These are phyloP conservation scores for Boletus rex-veris DNA, from an alignment of 768 basidiomycete genomes.

Conservation along the genomic window DNA sequence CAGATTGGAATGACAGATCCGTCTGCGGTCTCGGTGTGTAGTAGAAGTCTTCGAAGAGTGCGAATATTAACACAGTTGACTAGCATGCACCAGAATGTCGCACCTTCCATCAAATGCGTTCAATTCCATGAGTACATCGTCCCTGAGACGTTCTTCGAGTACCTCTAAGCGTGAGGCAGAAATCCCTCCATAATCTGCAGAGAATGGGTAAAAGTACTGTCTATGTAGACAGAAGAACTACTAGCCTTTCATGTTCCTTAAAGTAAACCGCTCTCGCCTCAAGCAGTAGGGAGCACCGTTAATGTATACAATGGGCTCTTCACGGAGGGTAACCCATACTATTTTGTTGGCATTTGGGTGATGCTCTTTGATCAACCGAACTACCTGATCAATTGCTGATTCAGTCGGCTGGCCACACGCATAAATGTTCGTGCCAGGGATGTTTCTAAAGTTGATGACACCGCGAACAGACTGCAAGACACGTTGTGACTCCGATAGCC, in stretches of 20 bases:
- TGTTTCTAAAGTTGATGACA: conserved; percentile 91
- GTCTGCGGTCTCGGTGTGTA: conserved; percentile 86
- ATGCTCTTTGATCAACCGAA: conserved; percentile 55
- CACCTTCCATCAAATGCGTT: conserved; percentile 80
- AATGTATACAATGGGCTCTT: conserved; percentile 88
- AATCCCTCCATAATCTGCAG: conserved; percentile 91
- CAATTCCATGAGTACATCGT: conserved; percentile 84
- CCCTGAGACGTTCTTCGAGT: conserved; percentile 83
- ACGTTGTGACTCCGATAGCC: conserved; percentile 69
- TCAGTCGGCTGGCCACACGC: conserved; percentile 89
- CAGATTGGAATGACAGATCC: conserved; percentile 91
- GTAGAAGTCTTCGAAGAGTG: conserved; percentile 53
- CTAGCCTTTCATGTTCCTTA: conserved; percentile 91
- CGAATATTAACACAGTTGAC: neutral
- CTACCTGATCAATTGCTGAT: conserved; percentile 81
- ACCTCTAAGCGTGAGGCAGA: conserved; percentile 85
- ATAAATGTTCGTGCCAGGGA: conserved; percentile 78
- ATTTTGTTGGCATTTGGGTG: conserved; percentile 62
- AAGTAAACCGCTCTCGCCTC: conserved; percentile 77
- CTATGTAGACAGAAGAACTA: neutral
- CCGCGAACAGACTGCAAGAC: conserved; percentile 75
- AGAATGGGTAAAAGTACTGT: neutral
- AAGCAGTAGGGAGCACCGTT: conserved; percentile 92
- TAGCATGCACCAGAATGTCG: conserved; percentile 7
- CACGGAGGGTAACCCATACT: conserved; percentile 91